Evolutionary conservation across 441 rosid genomes (phyloP).

Genomic region (Breynia disticha): DNA sequence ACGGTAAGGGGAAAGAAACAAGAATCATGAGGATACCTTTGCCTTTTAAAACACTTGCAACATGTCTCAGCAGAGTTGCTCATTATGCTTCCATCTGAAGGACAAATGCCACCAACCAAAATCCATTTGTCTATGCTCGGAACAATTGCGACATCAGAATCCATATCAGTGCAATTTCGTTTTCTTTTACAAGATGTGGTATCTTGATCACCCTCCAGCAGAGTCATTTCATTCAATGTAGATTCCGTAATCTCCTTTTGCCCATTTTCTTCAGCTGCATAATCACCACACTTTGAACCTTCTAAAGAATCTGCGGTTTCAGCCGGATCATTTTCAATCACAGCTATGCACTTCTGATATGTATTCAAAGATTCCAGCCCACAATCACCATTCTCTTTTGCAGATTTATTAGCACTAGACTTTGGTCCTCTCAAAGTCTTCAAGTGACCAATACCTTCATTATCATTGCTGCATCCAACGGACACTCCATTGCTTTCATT

Average conservation of each 20-base stretch:
- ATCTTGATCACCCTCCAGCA: conserved; percentile 19
- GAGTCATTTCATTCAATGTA: conserved; percentile 1
- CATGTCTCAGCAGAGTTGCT: conserved; percentile 16
- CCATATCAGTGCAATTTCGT: conserved; percentile 20
- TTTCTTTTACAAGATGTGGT: conserved; percentile 28
- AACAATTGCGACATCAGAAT: conserved; percentile 23
- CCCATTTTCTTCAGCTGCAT: conserved; percentile 16
- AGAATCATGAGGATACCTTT: conserved; percentile 31
- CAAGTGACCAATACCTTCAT: conserved; percentile 7
- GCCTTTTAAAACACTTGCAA: conserved; percentile 28
- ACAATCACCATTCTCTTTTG: conserved; percentile 2
- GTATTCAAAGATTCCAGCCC: conserved; percentile 2
- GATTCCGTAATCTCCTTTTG: conserved; percentile 17
- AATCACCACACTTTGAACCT: conserved; percentile 2
- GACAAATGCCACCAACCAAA: conserved; percentile 8
- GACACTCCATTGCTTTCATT: too few relatives aligned
- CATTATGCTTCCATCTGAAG: conserved; percentile 14
- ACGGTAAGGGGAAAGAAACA: background rate
- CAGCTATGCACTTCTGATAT: conserved; percentile 7
- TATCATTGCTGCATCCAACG: conserved; percentile 1
- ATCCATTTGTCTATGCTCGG: conserved; percentile 17
- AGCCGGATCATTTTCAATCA: background rate
- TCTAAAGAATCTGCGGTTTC: too few relatives aligned
- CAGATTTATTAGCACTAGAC: conserved; percentile 2
- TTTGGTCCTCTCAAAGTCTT: conserved; percentile 8